Evolutionary conservation across 768 basidiomycete species (phyloP).

Genomic region (Mycena leptocephala): DNA sequence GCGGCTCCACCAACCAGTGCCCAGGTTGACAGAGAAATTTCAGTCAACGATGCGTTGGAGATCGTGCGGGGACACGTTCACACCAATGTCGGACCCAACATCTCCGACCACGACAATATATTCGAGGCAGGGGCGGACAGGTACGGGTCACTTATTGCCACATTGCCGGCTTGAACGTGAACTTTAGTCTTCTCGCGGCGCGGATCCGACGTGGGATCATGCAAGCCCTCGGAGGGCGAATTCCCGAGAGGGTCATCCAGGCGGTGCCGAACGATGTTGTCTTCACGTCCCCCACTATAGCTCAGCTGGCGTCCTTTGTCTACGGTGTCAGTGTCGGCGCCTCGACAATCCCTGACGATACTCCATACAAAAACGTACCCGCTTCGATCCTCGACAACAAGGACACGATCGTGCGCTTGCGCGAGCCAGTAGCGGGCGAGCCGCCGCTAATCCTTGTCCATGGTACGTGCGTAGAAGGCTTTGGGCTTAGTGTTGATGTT

Average conservation of each 20-base stretch:
- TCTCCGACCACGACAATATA: constrained; percentile 7
- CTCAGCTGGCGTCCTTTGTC: background rate
- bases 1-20: background rate
- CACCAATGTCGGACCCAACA: background rate
- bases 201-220: constrained; percentile 1
- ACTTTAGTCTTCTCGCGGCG: too few species aligned
- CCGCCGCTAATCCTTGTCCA: background rate
- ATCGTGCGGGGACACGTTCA: constrained; percentile 13
- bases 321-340: background rate
- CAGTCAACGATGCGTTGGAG: background rate
- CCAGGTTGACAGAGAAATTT: background rate
- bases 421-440: background rate
- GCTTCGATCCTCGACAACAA: background rate
- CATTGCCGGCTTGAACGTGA: background rate
- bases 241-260: background rate
- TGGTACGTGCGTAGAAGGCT: background rate
- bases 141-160: background rate
- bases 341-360: background rate
- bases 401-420: background rate
- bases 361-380: background rate
- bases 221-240: background rate
- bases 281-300: too few species aligned
- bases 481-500: background rate
- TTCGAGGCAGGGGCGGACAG: constrained; percentile 15
- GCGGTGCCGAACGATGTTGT: background rate